phyloP scores from a whole-genome alignment of 2,329 filamentous ascomycete genomes.

The Fusarium ambrosium region DNA sequence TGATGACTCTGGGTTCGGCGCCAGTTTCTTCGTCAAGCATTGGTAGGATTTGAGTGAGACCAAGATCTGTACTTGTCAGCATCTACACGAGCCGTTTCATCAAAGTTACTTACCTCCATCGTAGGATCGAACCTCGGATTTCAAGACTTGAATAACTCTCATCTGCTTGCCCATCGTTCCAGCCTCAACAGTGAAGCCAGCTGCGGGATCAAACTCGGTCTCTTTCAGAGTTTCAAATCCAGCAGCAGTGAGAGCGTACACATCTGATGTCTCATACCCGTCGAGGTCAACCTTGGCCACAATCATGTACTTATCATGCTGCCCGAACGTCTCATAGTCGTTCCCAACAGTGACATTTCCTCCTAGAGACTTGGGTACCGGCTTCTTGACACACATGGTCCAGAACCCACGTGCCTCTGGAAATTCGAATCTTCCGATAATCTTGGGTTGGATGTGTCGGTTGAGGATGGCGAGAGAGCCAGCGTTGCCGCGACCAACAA shows the following conservation, averaged over 20 bases:
- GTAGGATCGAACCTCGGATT: constrained; percentile 89
- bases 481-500: constrained; percentile 74
- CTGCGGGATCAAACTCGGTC: constrained; percentile 92
- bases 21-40: constrained; percentile 93
- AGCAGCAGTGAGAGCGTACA: constrained; percentile 80
- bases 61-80: constrained; percentile 74
- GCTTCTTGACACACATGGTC: constrained; percentile 80
- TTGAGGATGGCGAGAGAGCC: constrained; percentile 83
- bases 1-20: constrained; percentile 81
- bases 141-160: constrained; percentile 88
- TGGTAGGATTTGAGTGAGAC: constrained; percentile 89
- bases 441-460: constrained; percentile 79
- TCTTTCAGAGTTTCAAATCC: constrained; percentile 82
- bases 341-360: constrained; percentile 62
- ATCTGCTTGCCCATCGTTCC: constrained; percentile 84
- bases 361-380: constrained; percentile 71
- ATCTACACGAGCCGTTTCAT: neutral
- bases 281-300: constrained; percentile 79
- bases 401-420: constrained; percentile 82
- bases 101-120: constrained; percentile 77
- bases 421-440: constrained; percentile 78
- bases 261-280: constrained; percentile 81
- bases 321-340: constrained; percentile 71
- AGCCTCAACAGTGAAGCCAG: constrained; percentile 88
- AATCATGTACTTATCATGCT: constrained; percentile 86